Conservation (phyloP, 2,329 filamentous ascomycete species). For the Colletotrichum tropicale region DNA sequence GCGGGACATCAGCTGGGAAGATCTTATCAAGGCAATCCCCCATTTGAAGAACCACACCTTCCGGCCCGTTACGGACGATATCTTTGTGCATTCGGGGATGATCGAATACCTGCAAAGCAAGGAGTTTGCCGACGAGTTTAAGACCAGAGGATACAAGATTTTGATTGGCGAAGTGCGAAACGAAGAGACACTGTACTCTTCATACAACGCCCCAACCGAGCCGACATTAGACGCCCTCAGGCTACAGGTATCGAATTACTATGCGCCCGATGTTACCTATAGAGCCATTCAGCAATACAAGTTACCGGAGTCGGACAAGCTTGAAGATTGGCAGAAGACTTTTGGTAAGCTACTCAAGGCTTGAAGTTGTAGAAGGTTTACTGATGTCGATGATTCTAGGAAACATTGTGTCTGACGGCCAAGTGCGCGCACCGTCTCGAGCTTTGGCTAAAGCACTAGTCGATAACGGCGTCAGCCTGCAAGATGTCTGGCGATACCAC, state of each 20-base stretch:
- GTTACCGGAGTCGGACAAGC: conserved; percentile 31
- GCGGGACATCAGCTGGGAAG: conserved; percentile 30
- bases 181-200: conserved; percentile 47
- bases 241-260: conserved; percentile 46
- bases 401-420: conserved; percentile 41
- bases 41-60: conserved; percentile 49
- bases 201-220: conserved; percentile 39
- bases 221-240: conserved; percentile 35
- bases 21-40: conserved; percentile 38
- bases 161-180: conserved; percentile 48
- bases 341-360: conserved; percentile 32
- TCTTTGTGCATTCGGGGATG: conserved; percentile 42
- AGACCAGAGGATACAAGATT: conserved; percentile 33
- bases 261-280: conserved; percentile 40
- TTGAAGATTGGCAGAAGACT: conserved; percentile 37
- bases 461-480: conserved; percentile 33
- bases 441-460: conserved; percentile 33
- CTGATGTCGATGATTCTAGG: not conserved
- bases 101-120: conserved; percentile 40
- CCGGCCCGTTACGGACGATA: conserved; percentile 45
- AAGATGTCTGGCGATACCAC: conserved; percentile 45
- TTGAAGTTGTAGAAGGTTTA: not conserved
- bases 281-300: conserved; percentile 38
- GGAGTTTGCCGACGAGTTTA: conserved; percentile 41
- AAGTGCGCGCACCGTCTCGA: conserved; percentile 41